Evolutionary conservation across 2,329 filamentous ascomycete species (phyloP), one percentile per base, ranked within the genome.

Genomic region (Chrysosporium queenslandicum): DNA sequence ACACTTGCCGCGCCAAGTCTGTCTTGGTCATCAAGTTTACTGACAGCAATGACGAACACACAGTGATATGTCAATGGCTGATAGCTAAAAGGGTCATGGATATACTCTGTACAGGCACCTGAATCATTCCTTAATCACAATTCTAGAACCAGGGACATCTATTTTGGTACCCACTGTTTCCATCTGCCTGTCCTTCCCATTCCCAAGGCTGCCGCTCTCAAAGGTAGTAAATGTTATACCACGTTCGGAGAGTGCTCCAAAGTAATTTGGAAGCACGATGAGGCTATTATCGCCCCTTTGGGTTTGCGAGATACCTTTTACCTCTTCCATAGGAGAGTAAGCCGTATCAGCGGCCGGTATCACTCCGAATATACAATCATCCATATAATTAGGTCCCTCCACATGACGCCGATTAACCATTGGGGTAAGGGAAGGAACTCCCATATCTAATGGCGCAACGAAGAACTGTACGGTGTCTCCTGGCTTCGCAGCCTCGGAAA

Each of bases 381-480:
- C 23, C 6, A 21, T n/a, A n/a, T n/a, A n/a, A n/a, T n/a, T n/a
- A 8, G 4, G 16, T n/a, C 11, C 47, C 21, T 30, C 14, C 32
- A 34, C 42, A n/a, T 21, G 23, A 29, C 12, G 7, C 12, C 9
- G 30, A 29, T 27, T 27, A 29, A 6, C 40, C 12, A 42, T 27
- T 6, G 40, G 34, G 11, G 2, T 18, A 6, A 47, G 40, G 18
- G 34, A 42, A 4, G 25, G 48, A 4, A 41, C 34, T 25, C 18
- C 36, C 9, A 14, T 32, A 40, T 46, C 43, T 20, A 49, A 47
- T 2, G 64, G 56, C 14, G 66, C 64, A 27, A 68, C 68, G 52
- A 70, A 70, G 47, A 72, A 72, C 50, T 72, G 67, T 34, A 72
- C 61, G 32, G 65, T 66, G 56, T 72, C 68, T 4, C 68, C 68